Evolutionary conservation across 1,284 basidiomycete genomes (phyloP), one percentile per base, ranked within the genome.

Genomic region (Fomitopsis betulina): DNA sequence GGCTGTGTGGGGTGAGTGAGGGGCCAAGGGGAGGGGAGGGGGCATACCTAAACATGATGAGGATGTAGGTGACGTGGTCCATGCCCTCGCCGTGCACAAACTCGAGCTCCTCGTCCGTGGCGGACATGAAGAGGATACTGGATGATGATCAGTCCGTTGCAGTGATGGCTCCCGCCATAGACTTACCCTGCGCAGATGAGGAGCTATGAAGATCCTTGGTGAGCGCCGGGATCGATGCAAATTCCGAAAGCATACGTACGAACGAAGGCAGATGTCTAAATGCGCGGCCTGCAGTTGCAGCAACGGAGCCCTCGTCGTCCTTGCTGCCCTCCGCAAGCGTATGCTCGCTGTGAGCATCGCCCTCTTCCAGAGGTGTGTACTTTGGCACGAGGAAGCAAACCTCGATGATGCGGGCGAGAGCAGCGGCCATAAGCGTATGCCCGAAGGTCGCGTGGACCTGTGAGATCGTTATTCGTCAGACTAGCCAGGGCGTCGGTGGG

Each of bases 231-330:
- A 21, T 42, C 10, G 13, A 43, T 19, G 35, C 9, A 23, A 21
- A 33, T 45, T 9, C 9, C 3, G 30, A 40, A 15, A 12, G 21
- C 2, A 13, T 2, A 83, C 91, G 75, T 65, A 94, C 91, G 70
- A 94, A 94, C 42, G 94, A 90, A 15, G 92, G 83, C 12, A 96
- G 71, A 72, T 96, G 93, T 62, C 93, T 84, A 76, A 94, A 96
- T 6, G 90, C 81, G 51, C 78, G 78, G 8, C 80, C 75, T 21
- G 80, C 77, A 13, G 74, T 73, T 17, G 68, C 68, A 58, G 72
- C 54, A 6, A 58, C 52, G 25, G 32, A 54, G 27, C 21, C 43
- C 7, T 65, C 64, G 4, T 64, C 61, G 4, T 64, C 61, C 39
- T 42, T 55, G 30, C 67, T 64, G 38, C 58, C 62, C 27, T 79